A percentile compares a stretch with the other conserved stretches of the same genome.
phyloP scores from a whole-genome alignment of 148 eudicot species.

The Limonium bicolor region DNA sequence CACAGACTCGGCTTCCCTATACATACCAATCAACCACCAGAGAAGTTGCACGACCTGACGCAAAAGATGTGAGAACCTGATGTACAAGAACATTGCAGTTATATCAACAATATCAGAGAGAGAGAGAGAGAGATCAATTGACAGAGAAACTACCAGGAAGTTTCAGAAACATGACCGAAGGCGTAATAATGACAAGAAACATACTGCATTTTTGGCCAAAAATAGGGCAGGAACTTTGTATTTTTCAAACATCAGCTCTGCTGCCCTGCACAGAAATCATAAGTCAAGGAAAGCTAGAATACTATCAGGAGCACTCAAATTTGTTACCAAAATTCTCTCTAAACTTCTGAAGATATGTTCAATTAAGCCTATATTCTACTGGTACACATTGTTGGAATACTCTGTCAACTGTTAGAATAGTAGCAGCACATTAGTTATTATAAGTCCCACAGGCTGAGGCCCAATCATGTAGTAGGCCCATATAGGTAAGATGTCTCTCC shows the following conservation, averaged over 20 bases:
- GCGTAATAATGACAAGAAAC: slow-evolving; percentile 13
- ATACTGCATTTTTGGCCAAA: slow-evolving; percentile 96
- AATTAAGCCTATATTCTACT: too few species aligned
- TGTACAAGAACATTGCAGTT: slow-evolving; percentile 2
- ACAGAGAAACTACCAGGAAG: background rate
- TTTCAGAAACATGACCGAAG: background rate
- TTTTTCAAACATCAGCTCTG: slow-evolving; percentile 96
- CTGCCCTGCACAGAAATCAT: slow-evolving; percentile 45
- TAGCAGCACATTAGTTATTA: too few species aligned
- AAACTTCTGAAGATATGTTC: too few species aligned
- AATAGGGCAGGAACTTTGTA: slow-evolving; percentile 94
- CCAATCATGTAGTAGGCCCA: too few species aligned
- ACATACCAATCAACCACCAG: slow-evolving; percentile 93
- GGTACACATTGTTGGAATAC: too few species aligned
- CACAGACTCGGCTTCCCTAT: too few species aligned
- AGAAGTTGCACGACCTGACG: slow-evolving; percentile 91
- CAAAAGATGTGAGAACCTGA: slow-evolving; percentile 98
- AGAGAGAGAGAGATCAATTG: background rate
- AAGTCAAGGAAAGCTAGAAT: background rate
- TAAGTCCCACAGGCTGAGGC: too few species aligned
- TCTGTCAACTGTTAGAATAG: too few species aligned
- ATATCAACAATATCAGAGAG: background rate
- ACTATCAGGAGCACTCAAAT: too few species aligned
- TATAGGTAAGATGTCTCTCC: too few species aligned
- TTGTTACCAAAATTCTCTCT: too few species aligned